Percentiles rank a stretch among this genome's conserved stretches.
Conservation (phyloP, 495 filamentous ascomycete species). For the Aspergillus sclerotioniger region DNA sequence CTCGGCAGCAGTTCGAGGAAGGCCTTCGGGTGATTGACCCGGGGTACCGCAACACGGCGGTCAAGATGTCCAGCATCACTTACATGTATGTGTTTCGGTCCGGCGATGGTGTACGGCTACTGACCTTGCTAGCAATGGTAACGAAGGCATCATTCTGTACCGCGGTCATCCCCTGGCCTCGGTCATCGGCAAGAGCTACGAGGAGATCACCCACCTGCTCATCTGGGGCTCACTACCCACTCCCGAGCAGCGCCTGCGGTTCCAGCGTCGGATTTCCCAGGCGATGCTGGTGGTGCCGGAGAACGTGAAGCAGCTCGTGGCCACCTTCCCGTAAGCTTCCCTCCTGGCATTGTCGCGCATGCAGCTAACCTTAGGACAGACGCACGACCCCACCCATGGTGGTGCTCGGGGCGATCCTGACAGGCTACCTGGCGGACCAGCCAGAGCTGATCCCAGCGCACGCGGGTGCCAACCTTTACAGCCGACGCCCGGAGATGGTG, state of each 20-base stretch:
- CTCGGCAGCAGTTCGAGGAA: neutral
- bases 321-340: neutral
- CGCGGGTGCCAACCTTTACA: neutral
- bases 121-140: neutral
- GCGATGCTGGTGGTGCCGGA: neutral
- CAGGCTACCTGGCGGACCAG: neutral
- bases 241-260: neutral
- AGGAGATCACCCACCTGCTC: neutral
- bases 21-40: conserved; percentile 46
- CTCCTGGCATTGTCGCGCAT: neutral
- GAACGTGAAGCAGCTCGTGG: neutral
- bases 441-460: neutral
- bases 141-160: conserved; percentile 9
- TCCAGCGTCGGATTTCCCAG: neutral
- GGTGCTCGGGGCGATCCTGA: neutral
- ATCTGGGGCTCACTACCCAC: neutral
- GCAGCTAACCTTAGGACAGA: neutral
- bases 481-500: neutral
- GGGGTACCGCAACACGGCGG: conserved; percentile 49
- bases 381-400: neutral
- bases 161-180: neutral
- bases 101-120: neutral
- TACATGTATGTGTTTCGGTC: conserved; percentile 14
- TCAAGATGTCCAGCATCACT: conserved; percentile 41
- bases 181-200: neutral